Percentiles rank a stretch among this genome's conserved stretches.
phyloP scores from a whole-genome alignment of 176 grass and related monocot genomes.

The Eragrostis curvula region DNA sequence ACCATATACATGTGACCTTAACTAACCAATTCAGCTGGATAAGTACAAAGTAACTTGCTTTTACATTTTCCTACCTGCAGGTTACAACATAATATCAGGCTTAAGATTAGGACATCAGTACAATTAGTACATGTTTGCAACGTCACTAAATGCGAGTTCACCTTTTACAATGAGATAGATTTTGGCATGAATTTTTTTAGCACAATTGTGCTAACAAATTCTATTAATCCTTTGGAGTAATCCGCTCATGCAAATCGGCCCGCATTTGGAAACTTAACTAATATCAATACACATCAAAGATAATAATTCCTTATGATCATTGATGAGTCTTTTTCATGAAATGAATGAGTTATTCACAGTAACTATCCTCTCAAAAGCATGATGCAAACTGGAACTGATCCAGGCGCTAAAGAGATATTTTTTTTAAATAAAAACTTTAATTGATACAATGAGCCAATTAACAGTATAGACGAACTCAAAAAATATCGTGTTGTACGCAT shows the following conservation, averaged over 20 bases:
- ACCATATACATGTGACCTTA: slow-evolving; percentile 23
- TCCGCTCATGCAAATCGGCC: background rate
- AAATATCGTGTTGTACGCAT: background rate
- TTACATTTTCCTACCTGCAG: background rate
- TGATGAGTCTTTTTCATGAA: background rate
- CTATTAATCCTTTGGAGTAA: background rate
- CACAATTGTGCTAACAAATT: background rate
- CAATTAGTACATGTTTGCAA: background rate
- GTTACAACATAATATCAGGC: background rate
- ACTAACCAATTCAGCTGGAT: background rate
- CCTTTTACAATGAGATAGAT: background rate
- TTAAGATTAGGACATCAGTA: background rate
- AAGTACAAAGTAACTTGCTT: background rate
- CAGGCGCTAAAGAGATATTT: background rate
- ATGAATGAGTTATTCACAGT: background rate
- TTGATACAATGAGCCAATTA: background rate
- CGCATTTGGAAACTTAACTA: background rate
- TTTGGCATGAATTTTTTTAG: background rate
- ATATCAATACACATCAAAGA: background rate
- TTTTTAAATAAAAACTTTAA: background rate
- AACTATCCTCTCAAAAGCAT: background rate
- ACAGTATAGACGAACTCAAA: background rate
- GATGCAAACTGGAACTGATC: background rate
- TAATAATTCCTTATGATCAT: background rate
- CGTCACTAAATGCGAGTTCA: background rate